Evolutionary conservation across 352 stramenopile genomes (phyloP).

Genomic region (Globisporangium abappressorium): DNA sequence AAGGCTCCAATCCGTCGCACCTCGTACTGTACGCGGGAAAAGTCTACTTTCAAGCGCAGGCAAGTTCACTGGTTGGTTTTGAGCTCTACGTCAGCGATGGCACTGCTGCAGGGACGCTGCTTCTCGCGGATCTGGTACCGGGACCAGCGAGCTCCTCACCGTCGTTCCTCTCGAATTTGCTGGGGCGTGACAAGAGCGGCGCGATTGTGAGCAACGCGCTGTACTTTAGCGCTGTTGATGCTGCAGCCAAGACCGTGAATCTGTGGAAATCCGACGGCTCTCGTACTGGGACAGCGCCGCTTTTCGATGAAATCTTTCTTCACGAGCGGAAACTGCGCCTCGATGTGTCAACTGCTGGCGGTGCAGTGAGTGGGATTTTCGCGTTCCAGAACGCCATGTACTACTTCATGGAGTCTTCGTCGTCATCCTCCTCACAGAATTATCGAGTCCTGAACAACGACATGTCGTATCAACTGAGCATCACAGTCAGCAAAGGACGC

Average conservation of each 20-base stretch:
- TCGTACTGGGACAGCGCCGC: slow-evolving; percentile 13
- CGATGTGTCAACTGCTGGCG: background rate
- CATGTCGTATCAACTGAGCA: slow-evolving; percentile 17
- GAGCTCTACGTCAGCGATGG: slow-evolving; percentile 69
- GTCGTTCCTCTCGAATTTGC: slow-evolving; percentile 20
- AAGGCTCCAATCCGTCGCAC: slow-evolving; percentile 39
- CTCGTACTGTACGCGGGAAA: slow-evolving; percentile 35
- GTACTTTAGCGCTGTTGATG: slow-evolving; percentile 27
- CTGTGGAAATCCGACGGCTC: slow-evolving; percentile 42
- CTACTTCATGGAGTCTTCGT: slow-evolving; percentile 18
- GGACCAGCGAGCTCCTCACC: slow-evolving; percentile 28
- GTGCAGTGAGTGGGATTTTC: slow-evolving; percentile 11
- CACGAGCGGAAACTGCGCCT: slow-evolving; percentile 14
- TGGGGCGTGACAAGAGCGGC: slow-evolving; percentile 1
- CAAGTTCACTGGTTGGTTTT: slow-evolving; percentile 18
- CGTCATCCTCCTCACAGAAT: background rate
- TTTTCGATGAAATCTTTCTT: slow-evolving; percentile 27
- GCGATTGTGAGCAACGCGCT: slow-evolving; percentile 18
- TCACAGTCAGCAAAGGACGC: slow-evolving; percentile 22
- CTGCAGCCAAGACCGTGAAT: slow-evolving; percentile 4
- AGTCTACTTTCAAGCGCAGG: slow-evolving; percentile 40
- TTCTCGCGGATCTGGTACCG: slow-evolving; percentile 30
- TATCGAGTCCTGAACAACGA: background rate
- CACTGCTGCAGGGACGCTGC: slow-evolving; percentile 33
- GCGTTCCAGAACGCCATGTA: slow-evolving; percentile 23